Evolutionary conservation across 169 alveolate species (phyloP), one percentile per base, ranked within the genome.

Genomic region (Eimeria necatrix): DNA sequence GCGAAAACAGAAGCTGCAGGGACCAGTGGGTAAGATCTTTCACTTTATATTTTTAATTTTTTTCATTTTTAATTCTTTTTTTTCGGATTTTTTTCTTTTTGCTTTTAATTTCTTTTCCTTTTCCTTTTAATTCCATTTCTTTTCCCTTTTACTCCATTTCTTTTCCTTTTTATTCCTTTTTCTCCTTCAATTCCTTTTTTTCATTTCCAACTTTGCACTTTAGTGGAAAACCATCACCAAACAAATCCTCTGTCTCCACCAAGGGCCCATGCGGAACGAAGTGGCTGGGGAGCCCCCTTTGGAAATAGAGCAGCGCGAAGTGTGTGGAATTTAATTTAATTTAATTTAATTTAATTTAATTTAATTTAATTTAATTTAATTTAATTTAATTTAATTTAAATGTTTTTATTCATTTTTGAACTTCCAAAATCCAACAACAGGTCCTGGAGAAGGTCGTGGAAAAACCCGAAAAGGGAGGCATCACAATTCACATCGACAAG

Each of bases 251-350:
- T 94, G 96, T 32, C 93, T 83, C 73, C 96, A 94, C 64, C 78
- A 73, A 41, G 96, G 96, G 7, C n/a, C 93, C 46, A 94, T 94
- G 96, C 52, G 96, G 60, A 94, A 94, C 4, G 96, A 94, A 70
- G 88, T 87, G 18, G 93, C 96, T 3, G 96, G 96, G 0, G 96
- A 84, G 20, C 96, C 96, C 20, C 88, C 96, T 2, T 52, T 87
- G 7, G 96, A 94, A 51, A 93, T 83, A 9, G 96, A 94, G 94
- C 91, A 94, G 32, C 59, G 93, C 5, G 61, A 81, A 64, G 96
- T 94, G 24, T 20, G 81, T 16, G 18, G 59, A 12, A 74, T 7
- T 14, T 9, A 56, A n/a, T 20, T 52, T 20, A 14, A 5, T 41
- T 61, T 61, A 22, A n/a, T 32, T 32, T 32, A 32, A 9, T 24